Percentiles rank a stretch among this genome's conserved stretches.
Evolutionary conservation across 2,329 filamentous ascomycete species (phyloP).

Genomic region (Aspergillus sp.): DNA sequence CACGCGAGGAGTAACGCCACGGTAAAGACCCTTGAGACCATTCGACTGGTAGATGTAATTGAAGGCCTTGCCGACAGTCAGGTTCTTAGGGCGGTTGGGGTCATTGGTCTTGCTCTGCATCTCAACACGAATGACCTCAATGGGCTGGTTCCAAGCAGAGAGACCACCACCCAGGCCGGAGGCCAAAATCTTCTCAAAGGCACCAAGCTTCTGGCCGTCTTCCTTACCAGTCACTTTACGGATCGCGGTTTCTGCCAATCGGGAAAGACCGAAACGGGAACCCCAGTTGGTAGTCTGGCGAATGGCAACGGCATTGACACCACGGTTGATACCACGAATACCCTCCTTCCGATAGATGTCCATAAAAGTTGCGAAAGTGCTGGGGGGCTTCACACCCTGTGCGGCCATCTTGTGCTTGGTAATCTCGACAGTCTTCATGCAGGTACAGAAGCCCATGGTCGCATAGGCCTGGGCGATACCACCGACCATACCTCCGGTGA

Average conservation of each 20-base stretch:
- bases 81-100: conserved; percentile 96
- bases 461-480: conserved; percentile 97
- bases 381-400: conserved; percentile 74
- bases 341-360: conserved; percentile 94
- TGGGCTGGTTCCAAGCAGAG: conserved; percentile 98
- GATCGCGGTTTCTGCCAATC: conserved; percentile 86
- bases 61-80: conserved; percentile 82
- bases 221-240: conserved; percentile 73
- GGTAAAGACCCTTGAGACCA: conserved; percentile 88
- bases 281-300: conserved; percentile 99
- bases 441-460: conserved; percentile 99
- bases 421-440: conserved; percentile 99
- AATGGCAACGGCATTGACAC: conserved; percentile 97
- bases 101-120: conserved; percentile 99
- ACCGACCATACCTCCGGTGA: conserved; percentile 84
- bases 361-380: conserved; percentile 93
- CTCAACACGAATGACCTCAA: conserved; percentile 98
- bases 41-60: conserved; percentile 87
- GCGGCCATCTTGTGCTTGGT: conserved; percentile 95
- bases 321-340: conserved; percentile 93
- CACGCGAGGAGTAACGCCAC: conserved; percentile 89
- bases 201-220: conserved; percentile 69
- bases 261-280: conserved; percentile 86
- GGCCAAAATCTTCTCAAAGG: conserved; percentile 83
- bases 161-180: conserved; percentile 86